Percentiles rank a stretch among this genome's conserved stretches.
Evolutionary conservation across 2,329 filamentous ascomycete species (phyloP).

Genomic region (Hypoxylon sp.): DNA sequence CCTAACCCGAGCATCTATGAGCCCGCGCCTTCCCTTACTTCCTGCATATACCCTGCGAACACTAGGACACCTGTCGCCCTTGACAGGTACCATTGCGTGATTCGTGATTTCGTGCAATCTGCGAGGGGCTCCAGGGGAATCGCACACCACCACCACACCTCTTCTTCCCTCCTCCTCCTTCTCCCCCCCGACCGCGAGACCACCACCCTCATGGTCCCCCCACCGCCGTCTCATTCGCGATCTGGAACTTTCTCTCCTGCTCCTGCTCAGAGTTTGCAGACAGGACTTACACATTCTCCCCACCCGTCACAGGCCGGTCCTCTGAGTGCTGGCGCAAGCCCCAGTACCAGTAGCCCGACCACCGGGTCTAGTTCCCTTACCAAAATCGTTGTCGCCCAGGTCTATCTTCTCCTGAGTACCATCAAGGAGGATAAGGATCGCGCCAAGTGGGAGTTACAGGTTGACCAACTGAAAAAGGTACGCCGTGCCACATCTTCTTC

Average conservation of each 20-base stretch:
- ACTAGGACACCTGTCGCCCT: conserved; percentile 26
- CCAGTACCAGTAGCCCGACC: conserved; percentile 71
- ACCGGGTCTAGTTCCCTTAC: conserved; percentile 76
- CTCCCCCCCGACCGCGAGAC: conserved; percentile 41
- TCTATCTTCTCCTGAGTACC: conserved; percentile 92
- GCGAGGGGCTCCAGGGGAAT: conserved; percentile 50
- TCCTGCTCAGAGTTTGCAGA: conserved; percentile 68
- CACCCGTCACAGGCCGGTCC: conserved; percentile 68
- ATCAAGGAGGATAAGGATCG: conserved; percentile 94
- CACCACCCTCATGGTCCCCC: conserved; percentile 54
- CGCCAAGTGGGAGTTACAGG: conserved; percentile 91
- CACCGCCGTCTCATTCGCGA: conserved; percentile 59
- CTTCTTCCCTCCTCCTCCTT: conserved; percentile 36
- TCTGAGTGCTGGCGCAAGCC: conserved; percentile 71
- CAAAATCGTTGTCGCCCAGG: conserved; percentile 95
- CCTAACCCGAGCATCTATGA: conserved; percentile 39
- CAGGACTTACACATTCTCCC: conserved; percentile 67
- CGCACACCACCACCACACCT: conserved; percentile 39
- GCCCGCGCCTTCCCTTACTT: conserved; percentile 38
- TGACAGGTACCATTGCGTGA: conserved; percentile 31
- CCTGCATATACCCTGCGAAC: conserved; percentile 18
- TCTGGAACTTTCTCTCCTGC: conserved; percentile 74
- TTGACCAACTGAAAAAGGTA: conserved; percentile 93
- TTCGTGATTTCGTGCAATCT: conserved; percentile 40
- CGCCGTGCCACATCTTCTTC: conserved; percentile 47